These are phyloP conservation scores for Rhizopus stolonifer DNA, from an alignment of 371 early-diverging fungal genomes.

Conservation along the genomic window DNA sequence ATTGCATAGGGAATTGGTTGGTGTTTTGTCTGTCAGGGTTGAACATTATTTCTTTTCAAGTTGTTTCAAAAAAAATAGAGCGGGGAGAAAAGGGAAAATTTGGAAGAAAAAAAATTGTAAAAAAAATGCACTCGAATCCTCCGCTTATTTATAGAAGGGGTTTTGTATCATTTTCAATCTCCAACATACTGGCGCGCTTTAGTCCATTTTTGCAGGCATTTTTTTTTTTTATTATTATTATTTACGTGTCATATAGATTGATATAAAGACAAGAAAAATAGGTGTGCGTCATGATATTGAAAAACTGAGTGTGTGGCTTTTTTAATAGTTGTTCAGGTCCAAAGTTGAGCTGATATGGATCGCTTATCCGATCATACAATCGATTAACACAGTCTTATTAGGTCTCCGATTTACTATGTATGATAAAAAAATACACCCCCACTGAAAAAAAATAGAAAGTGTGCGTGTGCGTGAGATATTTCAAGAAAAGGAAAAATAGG, in stretches of 20 bases:
- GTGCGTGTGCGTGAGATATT: too few relatives aligned
- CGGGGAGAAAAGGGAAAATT: background rate
- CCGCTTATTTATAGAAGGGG: background rate
- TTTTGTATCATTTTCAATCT: background rate
- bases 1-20: slow-evolving; percentile 54
- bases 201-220: too few relatives aligned
- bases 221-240: too few relatives aligned
- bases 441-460: background rate
- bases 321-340: too few relatives aligned
- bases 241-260: too few relatives aligned
- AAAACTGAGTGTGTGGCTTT: too few relatives aligned
- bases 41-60: slow-evolving; percentile 19
- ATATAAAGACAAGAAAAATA: too few relatives aligned
- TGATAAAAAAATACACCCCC: background rate
- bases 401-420: background rate
- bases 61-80: slow-evolving; percentile 5
- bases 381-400: background rate
- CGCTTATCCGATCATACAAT: slow-evolving; percentile 6
- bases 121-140: background rate
- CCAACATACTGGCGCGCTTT: background rate
- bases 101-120: slow-evolving; percentile 1
- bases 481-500: background rate
- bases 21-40: slow-evolving; percentile 17
- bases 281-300: too few relatives aligned
- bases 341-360: background rate